Base-by-base conservation (phyloP, 805 yeast species). In the Saccharomycopsis fibuligera region DNA sequence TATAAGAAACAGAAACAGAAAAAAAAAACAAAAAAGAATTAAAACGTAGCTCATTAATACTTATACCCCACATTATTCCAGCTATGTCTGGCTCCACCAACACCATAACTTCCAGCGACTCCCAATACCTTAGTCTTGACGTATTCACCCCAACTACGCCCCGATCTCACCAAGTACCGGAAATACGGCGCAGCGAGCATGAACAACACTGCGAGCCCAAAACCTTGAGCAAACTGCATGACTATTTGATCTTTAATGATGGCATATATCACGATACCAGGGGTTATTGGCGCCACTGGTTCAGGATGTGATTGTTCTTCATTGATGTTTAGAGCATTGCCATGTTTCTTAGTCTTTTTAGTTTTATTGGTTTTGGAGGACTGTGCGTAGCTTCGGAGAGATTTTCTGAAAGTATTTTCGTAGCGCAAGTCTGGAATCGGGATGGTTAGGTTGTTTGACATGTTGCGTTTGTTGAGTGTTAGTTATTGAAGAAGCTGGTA, bases 371-470 rank as follows among this genome's bases (percentile, higher is more conserved):
- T 29, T 24, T 33, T 37, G 5, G 33, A 24, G 12, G 25, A 5
- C 22, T 14, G 5, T 31, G 54, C 41, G 37, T 49, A 44, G 14
- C 54, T 55, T 6, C 54, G 47, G 12, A 70, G 53, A 0, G 75
- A 67, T 31, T 69, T 65, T 54, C 68, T 61, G 60, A 83, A 83
- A 2, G 84, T 67, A 48, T 79, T 74, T 57, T 81, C 86, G 57
- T 81, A 83, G 40, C 91, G 68, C 22, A 83, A 63, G 56, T 84
- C 91, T 0, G 90, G 90, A 2, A 74, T 66, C 1, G 62, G 50
- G 17, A 60, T 9, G 6, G 37, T 33, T 12, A 33, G 17, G 6
- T 33, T 33, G 19, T 17, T 33, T 29, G 12, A 29, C 31, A 29
- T 29, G 8, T 29, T 29, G 12, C 31, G 12, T 29, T 9, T 8